Percentiles rank a stretch among this genome's conserved stretches.
These are phyloP conservation scores for Fraxinus ornus DNA, from an alignment of 305 asterid genomes.

Conservation along the genomic window DNA sequence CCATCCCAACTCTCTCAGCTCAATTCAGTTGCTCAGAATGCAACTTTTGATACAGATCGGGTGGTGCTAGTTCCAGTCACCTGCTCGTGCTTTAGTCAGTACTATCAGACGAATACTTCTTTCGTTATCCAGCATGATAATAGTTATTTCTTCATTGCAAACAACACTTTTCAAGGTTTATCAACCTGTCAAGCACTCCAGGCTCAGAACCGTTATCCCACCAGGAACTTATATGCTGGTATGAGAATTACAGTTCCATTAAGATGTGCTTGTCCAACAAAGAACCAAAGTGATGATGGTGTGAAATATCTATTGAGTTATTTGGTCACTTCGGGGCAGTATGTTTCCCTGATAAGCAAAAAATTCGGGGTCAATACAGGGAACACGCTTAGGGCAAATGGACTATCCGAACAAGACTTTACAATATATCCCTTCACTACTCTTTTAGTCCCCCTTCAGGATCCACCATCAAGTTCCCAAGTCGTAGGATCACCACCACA, in stretches of 20 bases:
- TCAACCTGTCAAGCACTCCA: constrained; percentile 71
- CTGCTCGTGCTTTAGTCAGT: constrained; percentile 74
- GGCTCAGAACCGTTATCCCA: constrained; percentile 35
- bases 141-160: constrained; percentile 33
- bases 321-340: constrained; percentile 38
- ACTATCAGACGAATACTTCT: constrained; percentile 55
- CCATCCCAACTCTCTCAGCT: constrained; percentile 49
- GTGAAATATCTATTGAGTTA: constrained; percentile 61
- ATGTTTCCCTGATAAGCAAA: constrained; percentile 29
- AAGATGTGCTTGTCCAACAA: constrained; percentile 87
- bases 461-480: constrained; percentile 50
- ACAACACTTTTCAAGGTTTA: constrained; percentile 51
- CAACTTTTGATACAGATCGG: constrained; percentile 29
- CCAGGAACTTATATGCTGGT: constrained; percentile 24
- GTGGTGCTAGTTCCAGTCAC: constrained; percentile 63
- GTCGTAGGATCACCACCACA: constrained; percentile 36
- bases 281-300: constrained; percentile 42
- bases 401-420: constrained; percentile 34
- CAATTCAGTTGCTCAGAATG: constrained; percentile 46
- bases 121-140: constrained; percentile 29
- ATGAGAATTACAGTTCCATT: constrained; percentile 53
- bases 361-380: constrained; percentile 39
- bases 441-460: constrained; percentile 62
- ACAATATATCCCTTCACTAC: constrained; percentile 56
- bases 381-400: constrained; percentile 53